phyloP scores from a whole-genome alignment of 2,329 filamentous ascomycete species.

The Hymenoscyphus albidus region DNA sequence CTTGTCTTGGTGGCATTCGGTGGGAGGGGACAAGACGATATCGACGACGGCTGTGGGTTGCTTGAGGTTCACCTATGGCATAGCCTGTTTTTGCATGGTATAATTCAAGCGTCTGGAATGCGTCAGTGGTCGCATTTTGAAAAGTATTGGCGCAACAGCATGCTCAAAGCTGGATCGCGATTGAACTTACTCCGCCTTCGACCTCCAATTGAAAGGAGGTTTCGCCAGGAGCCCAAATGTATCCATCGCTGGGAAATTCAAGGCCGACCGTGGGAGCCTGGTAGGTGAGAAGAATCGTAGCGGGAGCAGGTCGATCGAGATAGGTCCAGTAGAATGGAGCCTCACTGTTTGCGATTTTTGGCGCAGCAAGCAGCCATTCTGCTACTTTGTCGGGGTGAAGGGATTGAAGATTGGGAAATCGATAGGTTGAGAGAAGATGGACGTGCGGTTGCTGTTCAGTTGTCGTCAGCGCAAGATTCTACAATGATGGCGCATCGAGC shows the following conservation, averaged over 20 bases:
- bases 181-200: constrained; percentile 54
- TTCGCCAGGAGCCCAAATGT: constrained; percentile 84
- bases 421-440: constrained; percentile 80
- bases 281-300: constrained; percentile 82
- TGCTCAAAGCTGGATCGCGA: not conserved
- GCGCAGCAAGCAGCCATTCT: constrained; percentile 77
- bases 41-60: constrained; percentile 75
- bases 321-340: constrained; percentile 93
- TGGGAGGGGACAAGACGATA: constrained; percentile 78
- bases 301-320: constrained; percentile 76
- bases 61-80: constrained; percentile 67
- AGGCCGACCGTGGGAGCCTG: constrained; percentile 71
- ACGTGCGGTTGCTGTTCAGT: constrained; percentile 54
- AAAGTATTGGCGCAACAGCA: not conserved
- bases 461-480: constrained; percentile 16
- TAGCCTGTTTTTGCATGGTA: constrained; percentile 80
- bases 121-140: not conserved
- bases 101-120: constrained; percentile 74
- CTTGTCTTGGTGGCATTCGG: constrained; percentile 56
- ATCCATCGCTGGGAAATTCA: constrained; percentile 86
- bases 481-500: constrained; percentile 9
- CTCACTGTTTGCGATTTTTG: constrained; percentile 77
- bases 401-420: constrained; percentile 70
- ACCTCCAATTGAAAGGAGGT: constrained; percentile 70
- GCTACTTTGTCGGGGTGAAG: constrained; percentile 74